Evolutionary conservation across 495 filamentous ascomycete species (phyloP), one percentile per base, ranked within the genome.

Genomic region (Rhypophila decipiens): DNA sequence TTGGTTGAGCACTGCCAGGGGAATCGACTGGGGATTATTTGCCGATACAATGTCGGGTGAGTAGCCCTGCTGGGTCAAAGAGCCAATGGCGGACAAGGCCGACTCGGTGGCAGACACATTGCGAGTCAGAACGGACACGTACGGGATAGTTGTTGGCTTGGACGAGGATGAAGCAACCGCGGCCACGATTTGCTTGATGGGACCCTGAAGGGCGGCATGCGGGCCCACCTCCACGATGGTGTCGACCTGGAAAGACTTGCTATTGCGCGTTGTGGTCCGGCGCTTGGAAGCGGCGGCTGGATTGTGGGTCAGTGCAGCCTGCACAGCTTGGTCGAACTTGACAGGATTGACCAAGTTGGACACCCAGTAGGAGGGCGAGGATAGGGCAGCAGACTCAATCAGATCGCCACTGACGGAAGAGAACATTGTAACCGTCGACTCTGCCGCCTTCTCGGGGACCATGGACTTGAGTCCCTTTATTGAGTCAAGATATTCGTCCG

Each of bases 171-270:
- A 20, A 39, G 8, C 37, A 44, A 27, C 21, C 22, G 19, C 20
- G 15, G 47, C 55, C 10, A 60, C 50, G 15, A 61, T 73, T n/a
- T 76, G 64, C 19, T 59, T 64, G 19, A 75, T 59, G 0, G 75
- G 70, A 3, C 67, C 68, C 17, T 66, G 56, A 1, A 82, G 47
- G 0, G 71, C 67, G 0, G 60, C 51, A 38, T 75, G 70, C 2
- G 78, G 76, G 0, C 78, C 76, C 8, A 82, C 58, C 51, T 82
- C 78, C 29, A 82, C 31, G 5, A 80, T 45, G 31, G 27, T 31
- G 27, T 31, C 13, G 27, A 31, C 49, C 53, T 21, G 31, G 40
- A 5, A 8, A 39, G 36, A 39, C n/a, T n/a, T n/a, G n/a, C n/a
- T n/a, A n/a, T n/a, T n/a, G 31, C 31, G 31, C 31, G 31, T 34